phyloP scores from a whole-genome alignment of 2,329 filamentous ascomycete species.

The Fusarium begoniae region DNA sequence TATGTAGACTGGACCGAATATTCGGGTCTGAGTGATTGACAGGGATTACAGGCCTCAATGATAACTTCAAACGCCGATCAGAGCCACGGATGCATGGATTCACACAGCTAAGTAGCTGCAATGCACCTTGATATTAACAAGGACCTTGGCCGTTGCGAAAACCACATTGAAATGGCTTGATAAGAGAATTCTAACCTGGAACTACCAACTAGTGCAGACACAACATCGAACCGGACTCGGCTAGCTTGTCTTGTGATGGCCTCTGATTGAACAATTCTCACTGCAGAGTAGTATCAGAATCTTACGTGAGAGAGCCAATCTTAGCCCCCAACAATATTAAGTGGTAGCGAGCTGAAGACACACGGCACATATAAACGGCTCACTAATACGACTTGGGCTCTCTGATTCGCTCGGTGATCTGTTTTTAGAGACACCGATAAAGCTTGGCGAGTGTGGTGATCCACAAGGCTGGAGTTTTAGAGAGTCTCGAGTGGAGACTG shows the following conservation, averaged over 20 bases:
- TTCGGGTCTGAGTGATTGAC: neutral
- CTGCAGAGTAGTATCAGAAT: slow-evolving; percentile 1
- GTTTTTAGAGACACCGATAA: neutral
- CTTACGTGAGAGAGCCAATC: slow-evolving; percentile 17
- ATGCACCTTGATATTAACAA: neutral
- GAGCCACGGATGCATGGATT: neutral
- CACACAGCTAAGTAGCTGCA: neutral
- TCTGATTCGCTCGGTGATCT: neutral
- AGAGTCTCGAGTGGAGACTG: neutral
- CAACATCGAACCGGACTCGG: neutral
- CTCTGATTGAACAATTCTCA: neutral
- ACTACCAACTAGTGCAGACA: neutral
- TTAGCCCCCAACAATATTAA: slow-evolving; percentile 12
- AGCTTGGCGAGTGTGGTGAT: slow-evolving; percentile 5
- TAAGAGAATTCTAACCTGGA: neutral
- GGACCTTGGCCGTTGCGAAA: neutral
- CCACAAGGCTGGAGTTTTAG: slow-evolving; percentile 11
- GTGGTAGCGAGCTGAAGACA: neutral
- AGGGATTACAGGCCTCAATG: neutral
- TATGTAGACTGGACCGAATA: neutral
- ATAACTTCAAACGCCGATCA: neutral
- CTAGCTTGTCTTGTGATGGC: neutral
- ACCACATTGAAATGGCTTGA: neutral
- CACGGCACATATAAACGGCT: neutral
- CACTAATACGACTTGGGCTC: neutral